Base-by-base conservation (phyloP, 164 flowering plant species). In the Nymphaea colorata region DNA sequence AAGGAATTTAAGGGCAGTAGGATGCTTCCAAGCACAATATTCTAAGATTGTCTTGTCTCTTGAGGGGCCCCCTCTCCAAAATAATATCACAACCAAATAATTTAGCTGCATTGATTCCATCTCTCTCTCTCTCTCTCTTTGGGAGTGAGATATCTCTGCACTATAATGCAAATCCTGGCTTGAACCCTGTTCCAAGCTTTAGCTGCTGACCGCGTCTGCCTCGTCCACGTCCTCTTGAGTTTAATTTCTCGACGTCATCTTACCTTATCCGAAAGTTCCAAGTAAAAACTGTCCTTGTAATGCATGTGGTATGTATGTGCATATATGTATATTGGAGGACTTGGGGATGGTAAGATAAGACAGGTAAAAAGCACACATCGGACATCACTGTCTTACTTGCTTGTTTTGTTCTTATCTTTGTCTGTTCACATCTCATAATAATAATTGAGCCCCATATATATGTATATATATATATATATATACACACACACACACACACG, bases 1-100 rank as follows among this genome's bases (percentile, higher is more conserved):
- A 65, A 59, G 69, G 76, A 69, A 73, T 66, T 73, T 69, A 41
- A 43, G 55, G 59, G 69, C 17, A 62, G 63, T 69, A 68, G 72
- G 72, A 69, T 61, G 64, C 66, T 73, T 66, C 70, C 76, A 73
- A 73, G 66, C 72, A 69, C 57, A 73, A 73, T 73, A 73, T 73
- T 73, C 67, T 73, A 61, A 62, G 69, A 44, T 69, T 66, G 76
- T 66, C 69, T 73, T 69, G 76, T 73, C 69, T 59, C 44, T 25
- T 25, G 36, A 51, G 57, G 14, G 57, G 10, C 14, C 57, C 57
- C 57, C 14, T 25, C 36, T 8, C 57, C 57, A 51, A 51, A 51
- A 8, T 51, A 51, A 51, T 51, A 51, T 51, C 57, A 51, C 8
- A 8, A 51, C 57, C 36, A 25, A 51, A 51, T 51, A 51, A 51